Conservation (phyloP, 176 grass and related monocot species). For the Coix lacrymajobi region DNA sequence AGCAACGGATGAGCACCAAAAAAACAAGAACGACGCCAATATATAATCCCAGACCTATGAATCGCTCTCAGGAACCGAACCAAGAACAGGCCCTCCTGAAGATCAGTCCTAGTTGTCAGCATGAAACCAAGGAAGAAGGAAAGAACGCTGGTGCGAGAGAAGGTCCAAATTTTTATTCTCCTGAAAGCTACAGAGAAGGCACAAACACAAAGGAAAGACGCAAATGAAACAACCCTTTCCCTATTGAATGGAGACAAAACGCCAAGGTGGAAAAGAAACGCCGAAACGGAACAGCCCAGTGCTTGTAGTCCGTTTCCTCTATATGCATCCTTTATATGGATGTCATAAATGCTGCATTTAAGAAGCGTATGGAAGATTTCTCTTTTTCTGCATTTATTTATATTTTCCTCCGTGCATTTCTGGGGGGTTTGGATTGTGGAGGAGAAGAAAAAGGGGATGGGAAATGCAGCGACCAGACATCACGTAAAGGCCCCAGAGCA, state of each 20-base stretch:
- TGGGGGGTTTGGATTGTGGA: not conserved
- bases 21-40: not conserved
- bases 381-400: slow-evolving; percentile 1
- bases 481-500: slow-evolving; percentile 10
- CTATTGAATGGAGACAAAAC: slow-evolving; percentile 24
- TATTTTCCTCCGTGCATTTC: slow-evolving; percentile 11
- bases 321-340: not conserved
- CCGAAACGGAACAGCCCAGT: slow-evolving; percentile 16
- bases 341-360: slow-evolving; percentile 15
- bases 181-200: slow-evolving; percentile 31
- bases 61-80: not conserved
- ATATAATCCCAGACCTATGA: not conserved
- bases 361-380: slow-evolving; percentile 24
- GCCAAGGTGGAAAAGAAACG: slow-evolving; percentile 6
- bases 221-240: slow-evolving; percentile 31
- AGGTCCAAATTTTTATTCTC: slow-evolving; percentile 2
- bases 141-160: not conserved
- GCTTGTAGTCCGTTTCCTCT: slow-evolving; percentile 15
- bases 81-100: slow-evolving; percentile 16
- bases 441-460: slow-evolving; percentile 16
- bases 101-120: not conserved
- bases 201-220: slow-evolving; percentile 20
- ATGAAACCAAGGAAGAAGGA: not conserved
- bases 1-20: not conserved
- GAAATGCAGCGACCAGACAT: slow-evolving; percentile 23